These are phyloP conservation scores for Phaeoacremonium minimum DNA, from an alignment of 2,329 filamentous ascomycete species.

Conservation along the genomic window DNA sequence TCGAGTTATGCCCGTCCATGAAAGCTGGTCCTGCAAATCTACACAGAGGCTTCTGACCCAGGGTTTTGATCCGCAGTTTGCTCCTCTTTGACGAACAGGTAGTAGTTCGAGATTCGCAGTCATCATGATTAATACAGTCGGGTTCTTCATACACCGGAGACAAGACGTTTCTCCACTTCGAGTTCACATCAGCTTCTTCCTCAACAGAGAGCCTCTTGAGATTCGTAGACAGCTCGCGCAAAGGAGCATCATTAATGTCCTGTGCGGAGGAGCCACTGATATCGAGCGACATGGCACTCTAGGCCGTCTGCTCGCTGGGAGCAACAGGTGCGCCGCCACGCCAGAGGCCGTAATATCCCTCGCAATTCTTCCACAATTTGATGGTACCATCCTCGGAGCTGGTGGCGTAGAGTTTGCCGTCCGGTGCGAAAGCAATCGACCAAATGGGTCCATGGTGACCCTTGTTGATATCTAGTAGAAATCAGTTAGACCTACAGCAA, in stretches of 20 bases:
- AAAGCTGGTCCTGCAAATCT: too few species aligned
- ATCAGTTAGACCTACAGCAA: slow-evolving; percentile 14
- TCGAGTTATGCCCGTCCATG: slow-evolving; percentile 2
- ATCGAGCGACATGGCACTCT: slow-evolving; percentile 20
- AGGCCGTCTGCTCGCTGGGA: slow-evolving; percentile 27
- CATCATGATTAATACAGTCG: too few species aligned
- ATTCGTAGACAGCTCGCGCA: too few species aligned
- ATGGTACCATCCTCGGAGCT: slow-evolving; percentile 97
- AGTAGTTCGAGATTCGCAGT: too few species aligned
- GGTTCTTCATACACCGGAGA: slow-evolving; percentile 11
- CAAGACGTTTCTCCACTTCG: slow-evolving; percentile 6
- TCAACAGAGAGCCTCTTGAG: too few species aligned
- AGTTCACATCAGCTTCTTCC: slow-evolving; percentile 1
- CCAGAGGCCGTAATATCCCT: slow-evolving; percentile 62
- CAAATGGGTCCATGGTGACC: slow-evolving; percentile 97
- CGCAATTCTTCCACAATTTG: slow-evolving; percentile 78
- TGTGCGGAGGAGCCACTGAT: slow-evolving; percentile 1
- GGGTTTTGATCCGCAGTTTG: too few species aligned
- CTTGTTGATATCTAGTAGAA: slow-evolving; percentile 73
- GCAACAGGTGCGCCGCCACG: slow-evolving; percentile 36
- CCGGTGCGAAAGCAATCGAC: slow-evolving; percentile 91
- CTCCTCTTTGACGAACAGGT: too few species aligned
- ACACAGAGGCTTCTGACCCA: too few species aligned
- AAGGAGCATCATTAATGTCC: too few species aligned
- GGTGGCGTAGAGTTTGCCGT: slow-evolving; percentile 93